phyloP scores from a whole-genome alignment of 768 basidiomycete species.

The Termitomyces sp. region DNA sequence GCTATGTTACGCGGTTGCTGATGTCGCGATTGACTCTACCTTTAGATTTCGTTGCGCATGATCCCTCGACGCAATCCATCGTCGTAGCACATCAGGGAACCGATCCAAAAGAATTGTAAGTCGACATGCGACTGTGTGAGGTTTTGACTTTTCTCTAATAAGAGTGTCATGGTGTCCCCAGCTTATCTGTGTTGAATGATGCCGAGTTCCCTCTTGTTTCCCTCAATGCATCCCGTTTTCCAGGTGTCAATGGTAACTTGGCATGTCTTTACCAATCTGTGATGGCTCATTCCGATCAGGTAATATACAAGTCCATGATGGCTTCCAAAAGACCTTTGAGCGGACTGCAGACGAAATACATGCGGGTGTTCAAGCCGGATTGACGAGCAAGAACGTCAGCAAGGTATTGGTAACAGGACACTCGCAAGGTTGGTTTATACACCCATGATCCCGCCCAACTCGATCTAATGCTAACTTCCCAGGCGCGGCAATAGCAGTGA shows the following conservation, averaged over 20 bases:
- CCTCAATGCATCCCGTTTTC: constrained; percentile 26
- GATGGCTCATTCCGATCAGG: constrained; percentile 13
- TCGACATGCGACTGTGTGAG: not conserved
- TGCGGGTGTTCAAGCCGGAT: constrained; percentile 21
- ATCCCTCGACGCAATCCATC: constrained; percentile 24
- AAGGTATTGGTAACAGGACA: constrained; percentile 36
- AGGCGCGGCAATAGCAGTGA: constrained; percentile 40
- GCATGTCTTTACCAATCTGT: not conserved
- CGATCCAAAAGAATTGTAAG: constrained; percentile 24
- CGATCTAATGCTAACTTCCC: not conserved
- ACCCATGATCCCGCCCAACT: not conserved
- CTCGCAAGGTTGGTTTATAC: constrained; percentile 26
- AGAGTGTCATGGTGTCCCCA: not conserved
- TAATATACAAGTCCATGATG: constrained; percentile 29
- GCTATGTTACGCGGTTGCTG: not conserved
- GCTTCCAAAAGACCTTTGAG: constrained; percentile 33
- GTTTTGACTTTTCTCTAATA: not conserved
- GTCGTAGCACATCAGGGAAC: constrained; percentile 40
- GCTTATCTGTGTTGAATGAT: constrained; percentile 32
- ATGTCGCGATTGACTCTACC: not conserved
- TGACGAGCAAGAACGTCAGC: constrained; percentile 21
- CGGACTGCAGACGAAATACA: constrained; percentile 31
- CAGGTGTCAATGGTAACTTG: constrained; percentile 18
- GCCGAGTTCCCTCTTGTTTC: constrained; percentile 21
- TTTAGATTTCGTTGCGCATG: constrained; percentile 32